phyloP scores from a whole-genome alignment of 2,329 filamentous ascomycete genomes.

The Calycina herbarum region DNA sequence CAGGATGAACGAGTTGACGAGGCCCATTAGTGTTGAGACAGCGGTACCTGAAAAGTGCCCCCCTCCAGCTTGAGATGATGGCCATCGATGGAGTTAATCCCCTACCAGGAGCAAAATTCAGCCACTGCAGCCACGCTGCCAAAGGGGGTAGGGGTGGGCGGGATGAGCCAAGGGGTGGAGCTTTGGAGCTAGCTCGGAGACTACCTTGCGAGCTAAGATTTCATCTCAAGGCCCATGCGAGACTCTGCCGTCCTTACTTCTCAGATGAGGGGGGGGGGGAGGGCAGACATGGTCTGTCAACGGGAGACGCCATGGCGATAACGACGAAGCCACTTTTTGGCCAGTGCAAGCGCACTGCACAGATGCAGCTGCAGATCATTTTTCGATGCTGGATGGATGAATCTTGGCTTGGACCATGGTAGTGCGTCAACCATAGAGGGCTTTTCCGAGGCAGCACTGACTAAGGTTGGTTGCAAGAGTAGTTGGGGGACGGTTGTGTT shows the following conservation, averaged over 20 bases:
- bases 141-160: background rate
- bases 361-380: background rate
- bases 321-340: background rate
- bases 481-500: too few relatives aligned
- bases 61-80: slow-evolving; percentile 1
- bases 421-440: too few relatives aligned
- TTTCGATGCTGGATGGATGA: too few relatives aligned
- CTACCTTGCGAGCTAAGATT: background rate
- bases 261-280: background rate
- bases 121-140: background rate
- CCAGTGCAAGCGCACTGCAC: background rate
- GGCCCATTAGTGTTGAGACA: background rate
- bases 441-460: too few relatives aligned
- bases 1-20: background rate
- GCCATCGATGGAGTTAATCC: background rate
- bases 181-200: background rate
- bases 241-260: background rate
- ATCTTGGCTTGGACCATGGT: too few relatives aligned
- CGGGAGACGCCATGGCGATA: slow-evolving; percentile 4
- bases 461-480: too few relatives aligned
- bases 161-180: background rate
- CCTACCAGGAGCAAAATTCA: background rate
- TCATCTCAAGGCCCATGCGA: slow-evolving; percentile 1
- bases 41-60: background rate
- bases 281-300: background rate